Evolutionary conservation across 129 eudicot species (phyloP).

Genomic region (Sambucus nigra): DNA sequence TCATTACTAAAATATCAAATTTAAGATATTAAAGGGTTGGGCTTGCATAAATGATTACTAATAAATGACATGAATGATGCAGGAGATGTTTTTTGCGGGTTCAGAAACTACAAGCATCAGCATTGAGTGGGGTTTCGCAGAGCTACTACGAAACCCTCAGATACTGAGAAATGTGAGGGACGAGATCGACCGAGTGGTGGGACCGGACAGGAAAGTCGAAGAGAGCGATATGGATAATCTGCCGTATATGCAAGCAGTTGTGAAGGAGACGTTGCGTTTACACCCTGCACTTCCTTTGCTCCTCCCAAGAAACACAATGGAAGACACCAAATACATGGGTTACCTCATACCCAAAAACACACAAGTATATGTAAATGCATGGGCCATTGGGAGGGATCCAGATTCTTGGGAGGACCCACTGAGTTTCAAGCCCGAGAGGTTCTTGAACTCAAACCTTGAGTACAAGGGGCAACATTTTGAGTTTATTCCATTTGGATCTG

Average conservation of each 20-base stretch:
- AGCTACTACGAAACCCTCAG: slow-evolving; percentile 4
- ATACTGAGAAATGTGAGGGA: neutral
- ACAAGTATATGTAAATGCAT: slow-evolving; percentile 13
- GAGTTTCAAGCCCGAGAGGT: slow-evolving; percentile 19
- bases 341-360: slow-evolving; percentile 15
- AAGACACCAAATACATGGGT: slow-evolving; percentile 17
- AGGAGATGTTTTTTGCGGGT: slow-evolving; percentile 19
- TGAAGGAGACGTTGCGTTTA: slow-evolving; percentile 14
- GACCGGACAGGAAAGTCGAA: neutral
- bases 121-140: slow-evolving; percentile 16
- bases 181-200: slow-evolving; percentile 3
- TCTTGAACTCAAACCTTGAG: neutral
- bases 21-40: neutral
- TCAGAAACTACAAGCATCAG: slow-evolving; percentile 15
- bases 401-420: slow-evolving; percentile 6
- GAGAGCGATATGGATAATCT: slow-evolving; percentile 7
- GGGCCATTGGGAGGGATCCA: slow-evolving; percentile 18
- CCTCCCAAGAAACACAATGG: slow-evolving; percentile 10
- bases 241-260: slow-evolving; percentile 12
- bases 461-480: slow-evolving; percentile 14
- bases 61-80: neutral
- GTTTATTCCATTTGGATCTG: slow-evolving; percentile 15
- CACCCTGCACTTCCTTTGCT: slow-evolving; percentile 7
- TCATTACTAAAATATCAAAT: neutral
- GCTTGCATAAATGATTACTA: neutral